A percentile compares a stretch with the other conserved stretches of the same genome.
Evolutionary conservation across 2,329 filamentous ascomycete species (phyloP).

Genomic region (Epichloe sp.): DNA sequence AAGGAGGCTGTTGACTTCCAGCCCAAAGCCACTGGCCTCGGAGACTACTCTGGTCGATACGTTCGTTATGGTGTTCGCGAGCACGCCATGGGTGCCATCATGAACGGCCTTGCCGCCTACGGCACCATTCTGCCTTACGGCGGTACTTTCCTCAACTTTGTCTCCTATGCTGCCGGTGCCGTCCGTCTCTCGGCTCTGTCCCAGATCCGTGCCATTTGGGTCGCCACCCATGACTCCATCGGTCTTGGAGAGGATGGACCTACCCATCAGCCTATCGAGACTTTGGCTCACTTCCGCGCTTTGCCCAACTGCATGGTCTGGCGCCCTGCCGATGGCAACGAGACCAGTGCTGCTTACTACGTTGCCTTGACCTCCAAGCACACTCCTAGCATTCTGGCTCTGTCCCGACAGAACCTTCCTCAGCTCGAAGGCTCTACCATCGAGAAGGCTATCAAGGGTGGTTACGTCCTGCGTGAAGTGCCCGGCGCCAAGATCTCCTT

Average conservation of each 20-base stretch:
- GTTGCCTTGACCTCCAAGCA: slow-evolving; percentile 77
- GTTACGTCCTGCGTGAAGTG: slow-evolving; percentile 78
- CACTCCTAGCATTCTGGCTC: slow-evolving; percentile 84
- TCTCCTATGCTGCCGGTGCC: slow-evolving; percentile 91
- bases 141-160: slow-evolving; percentile 98
- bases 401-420: slow-evolving; percentile 96
- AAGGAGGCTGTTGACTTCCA: slow-evolving; percentile 97
- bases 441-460: slow-evolving; percentile 84
- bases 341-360: slow-evolving; percentile 97
- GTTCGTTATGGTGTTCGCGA: slow-evolving; percentile 86
- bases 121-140: slow-evolving; percentile 87
- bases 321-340: slow-evolving; percentile 96
- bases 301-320: slow-evolving; percentile 99
- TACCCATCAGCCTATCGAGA: slow-evolving; percentile 98
- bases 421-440: slow-evolving; percentile 92
- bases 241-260: slow-evolving; percentile 97
- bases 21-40: slow-evolving; percentile 71
- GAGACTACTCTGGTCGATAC: slow-evolving; percentile 84
- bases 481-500: slow-evolving; percentile 77
- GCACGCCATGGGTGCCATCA: slow-evolving; percentile 83
- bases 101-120: slow-evolving; percentile 92
- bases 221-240: slow-evolving; percentile 97
- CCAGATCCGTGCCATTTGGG: slow-evolving; percentile 82
- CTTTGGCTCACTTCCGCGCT: slow-evolving; percentile 93
- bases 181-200: slow-evolving; percentile 90